Conservation (phyloP, 306 rosid genomes). For the Prunus armeniaca region DNA sequence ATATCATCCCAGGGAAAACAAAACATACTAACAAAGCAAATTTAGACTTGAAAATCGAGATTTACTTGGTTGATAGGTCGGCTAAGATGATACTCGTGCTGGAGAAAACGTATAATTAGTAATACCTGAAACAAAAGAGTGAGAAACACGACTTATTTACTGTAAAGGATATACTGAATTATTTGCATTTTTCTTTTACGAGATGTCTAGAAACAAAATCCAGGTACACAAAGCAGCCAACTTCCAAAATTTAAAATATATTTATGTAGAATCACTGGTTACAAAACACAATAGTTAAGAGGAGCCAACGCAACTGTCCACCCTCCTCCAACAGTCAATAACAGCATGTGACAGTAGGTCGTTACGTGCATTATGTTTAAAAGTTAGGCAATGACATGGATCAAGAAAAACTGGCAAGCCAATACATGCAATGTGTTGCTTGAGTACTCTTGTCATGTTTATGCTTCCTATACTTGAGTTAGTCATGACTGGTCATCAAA, state of each 20-base stretch:
- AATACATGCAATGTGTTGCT: not conserved
- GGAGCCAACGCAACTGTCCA: not conserved
- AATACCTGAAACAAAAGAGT: conserved; percentile 50
- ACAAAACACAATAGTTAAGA: not conserved
- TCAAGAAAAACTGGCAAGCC: not conserved
- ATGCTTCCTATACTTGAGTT: not conserved
- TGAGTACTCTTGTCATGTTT: not conserved
- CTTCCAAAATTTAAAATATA: not conserved
- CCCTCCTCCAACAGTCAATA: not conserved
- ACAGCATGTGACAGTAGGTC: not conserved
- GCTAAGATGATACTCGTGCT: conserved; percentile 96
- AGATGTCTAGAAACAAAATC: not conserved
- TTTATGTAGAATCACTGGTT: not conserved
- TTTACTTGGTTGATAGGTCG: conserved; percentile 88
- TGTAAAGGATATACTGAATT: not conserved
- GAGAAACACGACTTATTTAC: conserved; percentile 15
- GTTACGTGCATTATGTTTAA: not conserved
- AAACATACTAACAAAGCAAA: not conserved
- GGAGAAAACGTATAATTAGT: conserved; percentile 86
- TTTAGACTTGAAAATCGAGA: not conserved
- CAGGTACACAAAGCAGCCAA: conserved; percentile 7
- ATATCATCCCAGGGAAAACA: not conserved
- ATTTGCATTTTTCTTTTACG: not conserved
- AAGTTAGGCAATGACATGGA: not conserved
- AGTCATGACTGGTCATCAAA: not conserved